phyloP scores from a whole-genome alignment of 2,329 filamentous ascomycete genomes.

The Apiospora aurea region DNA sequence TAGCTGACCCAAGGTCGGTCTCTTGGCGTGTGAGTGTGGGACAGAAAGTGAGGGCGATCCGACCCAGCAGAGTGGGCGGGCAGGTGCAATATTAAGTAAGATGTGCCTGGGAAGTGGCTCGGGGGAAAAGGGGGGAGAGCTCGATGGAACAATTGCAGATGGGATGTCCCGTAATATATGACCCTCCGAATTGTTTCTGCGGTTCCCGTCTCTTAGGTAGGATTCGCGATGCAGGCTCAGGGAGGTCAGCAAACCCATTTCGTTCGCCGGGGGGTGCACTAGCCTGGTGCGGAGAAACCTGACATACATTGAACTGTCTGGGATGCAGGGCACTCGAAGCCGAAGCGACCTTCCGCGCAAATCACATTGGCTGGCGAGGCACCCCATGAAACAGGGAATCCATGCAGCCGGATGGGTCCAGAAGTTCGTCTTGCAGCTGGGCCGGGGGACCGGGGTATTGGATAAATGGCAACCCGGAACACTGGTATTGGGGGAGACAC shows the following conservation, averaged over 20 bases:
- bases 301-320: background rate
- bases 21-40: background rate
- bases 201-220: background rate
- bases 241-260: background rate
- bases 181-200: background rate
- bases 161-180: constrained; percentile 8
- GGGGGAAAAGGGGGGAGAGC: background rate
- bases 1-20: background rate
- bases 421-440: background rate
- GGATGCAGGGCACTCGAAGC: constrained; percentile 6
- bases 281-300: constrained; percentile 5
- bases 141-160: constrained; percentile 13
- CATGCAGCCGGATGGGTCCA: constrained; percentile 6
- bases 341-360: constrained; percentile 6
- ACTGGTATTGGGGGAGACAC: background rate
- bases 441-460: constrained; percentile 1
- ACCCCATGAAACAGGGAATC: background rate
- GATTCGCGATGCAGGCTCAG: constrained; percentile 9
- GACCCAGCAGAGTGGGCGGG: background rate
- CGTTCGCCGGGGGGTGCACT: background rate
- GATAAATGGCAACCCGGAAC: constrained; percentile 16
- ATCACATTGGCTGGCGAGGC: constrained; percentile 10
- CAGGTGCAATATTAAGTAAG: background rate
- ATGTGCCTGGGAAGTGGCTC: background rate
- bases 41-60: background rate